These are phyloP conservation scores for Litchi chinensis DNA, from an alignment of 345 rosid genomes.

Conservation along the genomic window DNA sequence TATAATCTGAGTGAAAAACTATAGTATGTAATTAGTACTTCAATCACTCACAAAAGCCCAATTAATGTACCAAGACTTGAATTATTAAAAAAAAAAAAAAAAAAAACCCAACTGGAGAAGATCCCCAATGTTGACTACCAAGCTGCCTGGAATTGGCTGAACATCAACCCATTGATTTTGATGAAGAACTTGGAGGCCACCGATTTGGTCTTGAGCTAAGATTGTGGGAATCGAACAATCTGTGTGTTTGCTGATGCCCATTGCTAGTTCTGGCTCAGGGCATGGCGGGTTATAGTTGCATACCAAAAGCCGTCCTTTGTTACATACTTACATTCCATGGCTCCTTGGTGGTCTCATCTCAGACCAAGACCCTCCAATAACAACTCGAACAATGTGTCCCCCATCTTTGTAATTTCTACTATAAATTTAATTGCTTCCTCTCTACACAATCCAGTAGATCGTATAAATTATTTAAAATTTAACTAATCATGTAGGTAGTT, in stretches of 20 bases:
- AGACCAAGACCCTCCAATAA: background rate
- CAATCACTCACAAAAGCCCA: background rate
- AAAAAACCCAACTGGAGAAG: background rate
- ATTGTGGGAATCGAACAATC: constrained; percentile 16
- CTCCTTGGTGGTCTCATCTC: background rate
- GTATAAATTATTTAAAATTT: no score
- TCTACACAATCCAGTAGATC: no score
- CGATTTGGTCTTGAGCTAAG: constrained; percentile 8
- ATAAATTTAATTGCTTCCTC: no score
- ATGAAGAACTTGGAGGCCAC: constrained; percentile 18
- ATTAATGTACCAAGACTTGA: background rate
- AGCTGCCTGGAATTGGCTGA: constrained; percentile 8
- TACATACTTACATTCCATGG: background rate
- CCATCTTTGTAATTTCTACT: background rate
- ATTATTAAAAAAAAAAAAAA: background rate
- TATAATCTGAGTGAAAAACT: constrained; percentile 32
- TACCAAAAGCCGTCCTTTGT: background rate
- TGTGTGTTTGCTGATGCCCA: constrained; percentile 18
- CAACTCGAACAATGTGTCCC: background rate
- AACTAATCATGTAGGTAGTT: no score
- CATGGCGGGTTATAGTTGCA: constrained; percentile 7
- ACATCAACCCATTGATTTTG: constrained; percentile 21
- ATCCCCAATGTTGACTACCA: constrained; percentile 17
- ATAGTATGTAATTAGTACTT: background rate
- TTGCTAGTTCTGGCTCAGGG: background rate